Evolutionary conservation across 2,329 filamentous ascomycete species (phyloP).

Genomic region (Claviceps digitariae): DNA sequence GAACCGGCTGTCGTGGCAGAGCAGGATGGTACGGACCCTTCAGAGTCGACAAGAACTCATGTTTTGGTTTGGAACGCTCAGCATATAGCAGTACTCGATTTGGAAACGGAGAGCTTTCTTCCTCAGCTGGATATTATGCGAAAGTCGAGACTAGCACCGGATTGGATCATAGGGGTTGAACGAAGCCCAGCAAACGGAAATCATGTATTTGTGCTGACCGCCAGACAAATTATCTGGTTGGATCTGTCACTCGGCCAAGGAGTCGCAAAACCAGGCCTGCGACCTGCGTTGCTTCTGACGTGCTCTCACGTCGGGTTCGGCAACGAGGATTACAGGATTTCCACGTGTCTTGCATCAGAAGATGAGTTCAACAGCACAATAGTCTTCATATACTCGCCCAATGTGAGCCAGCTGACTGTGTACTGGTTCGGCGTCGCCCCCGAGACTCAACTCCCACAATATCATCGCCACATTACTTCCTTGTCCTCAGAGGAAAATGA

Average conservation of each 20-base stretch:
- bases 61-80: constrained; percentile 25
- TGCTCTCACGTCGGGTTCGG: constrained; percentile 17
- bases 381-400: constrained; percentile 22
- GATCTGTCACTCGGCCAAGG: constrained; percentile 18
- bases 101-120: constrained; percentile 19
- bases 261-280: constrained; percentile 3
- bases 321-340: constrained; percentile 16
- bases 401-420: constrained; percentile 18
- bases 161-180: constrained; percentile 42
- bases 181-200: constrained; percentile 30
- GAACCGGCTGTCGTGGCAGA: constrained; percentile 7
- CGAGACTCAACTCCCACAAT: constrained; percentile 18
- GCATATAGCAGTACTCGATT: constrained; percentile 22
- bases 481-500: constrained; percentile 10
- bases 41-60: constrained; percentile 8
- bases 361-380: constrained; percentile 12
- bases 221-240: constrained; percentile 35
- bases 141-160: constrained; percentile 13
- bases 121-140: constrained; percentile 15
- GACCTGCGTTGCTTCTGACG: constrained; percentile 14
- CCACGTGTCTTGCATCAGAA: constrained; percentile 14
- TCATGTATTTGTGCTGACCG: constrained; percentile 47
- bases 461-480: constrained; percentile 22
- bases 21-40: constrained; percentile 1
- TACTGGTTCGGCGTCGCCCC: constrained; percentile 21